Evolutionary conservation across 805 yeast genomes (phyloP), one percentile per base, ranked within the genome.

Genomic region (Candida koratica): DNA sequence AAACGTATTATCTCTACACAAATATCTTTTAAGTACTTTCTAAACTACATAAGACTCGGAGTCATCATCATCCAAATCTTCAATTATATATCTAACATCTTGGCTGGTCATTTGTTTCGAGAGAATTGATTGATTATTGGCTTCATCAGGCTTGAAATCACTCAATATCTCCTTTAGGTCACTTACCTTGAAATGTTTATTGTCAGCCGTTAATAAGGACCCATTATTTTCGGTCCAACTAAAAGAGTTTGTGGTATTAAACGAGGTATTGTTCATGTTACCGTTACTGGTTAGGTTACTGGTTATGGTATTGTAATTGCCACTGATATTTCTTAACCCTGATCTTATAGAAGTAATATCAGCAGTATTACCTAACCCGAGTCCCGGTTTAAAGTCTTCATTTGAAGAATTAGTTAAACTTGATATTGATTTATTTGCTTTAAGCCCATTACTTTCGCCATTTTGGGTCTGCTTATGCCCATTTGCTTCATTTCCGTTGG

Each of bases 321-420:
- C 17, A 25, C 36, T 38, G 3, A 27, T 17, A 16, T 28, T 38
- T 37, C 36, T 35, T 19, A 37, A 58, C 38, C 63, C 70, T 2
- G 68, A 61, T 37, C 64, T 67, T 29, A 66, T 66, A 4, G 69
- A 62, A 5, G 60, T 51, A 15, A 66, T 66, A 39, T 66, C 72
- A 25, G 58, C 58, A 9, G 63, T 60, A n/a, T 53, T 61, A 9
- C 72, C 72, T 26, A 66, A 44, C 1, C 72, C 72, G 18, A 41
- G 30, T 5, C 27, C 38, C 8, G 43, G 42, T 32, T 27, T 55
- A 26, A 8, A 47, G 48, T 43, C 46, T 13, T 36, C 37, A 25
- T 25, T 5, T 13, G 28, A 25, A 17, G 17, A 16, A 5, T 28
- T 11, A 4, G 30, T 27, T 16, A 27, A 4, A 28, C 31, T 28